Conservation (phyloP, 129 eudicot species). For the Centrapalus pauciflorus region DNA sequence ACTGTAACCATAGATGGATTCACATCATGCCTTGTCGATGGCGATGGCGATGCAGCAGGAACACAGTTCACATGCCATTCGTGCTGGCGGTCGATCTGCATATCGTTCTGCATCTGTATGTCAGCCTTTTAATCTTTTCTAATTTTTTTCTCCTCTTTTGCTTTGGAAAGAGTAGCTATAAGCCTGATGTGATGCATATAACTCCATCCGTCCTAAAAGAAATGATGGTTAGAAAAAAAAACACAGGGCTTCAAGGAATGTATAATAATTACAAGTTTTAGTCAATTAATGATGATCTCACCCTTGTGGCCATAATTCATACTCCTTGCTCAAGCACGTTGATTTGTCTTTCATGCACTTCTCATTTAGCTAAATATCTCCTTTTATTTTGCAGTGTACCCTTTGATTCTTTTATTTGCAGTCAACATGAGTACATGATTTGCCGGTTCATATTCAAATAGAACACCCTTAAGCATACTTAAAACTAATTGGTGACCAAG, state of each 20-base stretch:
- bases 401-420: neutral
- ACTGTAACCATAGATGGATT: slow-evolving; percentile 34
- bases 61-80: slow-evolving; percentile 27
- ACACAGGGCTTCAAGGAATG: too few species aligned
- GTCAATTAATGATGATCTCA: too few species aligned
- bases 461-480: neutral
- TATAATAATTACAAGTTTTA: too few species aligned
- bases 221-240: too few species aligned
- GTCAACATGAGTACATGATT: neutral
- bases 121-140: neutral
- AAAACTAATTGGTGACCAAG: neutral
- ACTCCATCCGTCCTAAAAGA: too few species aligned
- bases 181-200: slow-evolving; percentile 8
- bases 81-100: slow-evolving; percentile 33
- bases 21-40: slow-evolving; percentile 35
- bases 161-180: neutral
- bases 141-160: neutral
- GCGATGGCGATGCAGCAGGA: slow-evolving; percentile 52
- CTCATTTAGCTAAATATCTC: neutral
- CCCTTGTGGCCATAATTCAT: neutral
- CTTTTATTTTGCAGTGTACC: neutral
- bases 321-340: neutral
- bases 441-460: neutral
- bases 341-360: neutral
- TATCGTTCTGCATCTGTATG: slow-evolving; percentile 53